Base-by-base conservation (phyloP, 495 filamentous ascomycete genomes). In the Tuber magnatum region DNA sequence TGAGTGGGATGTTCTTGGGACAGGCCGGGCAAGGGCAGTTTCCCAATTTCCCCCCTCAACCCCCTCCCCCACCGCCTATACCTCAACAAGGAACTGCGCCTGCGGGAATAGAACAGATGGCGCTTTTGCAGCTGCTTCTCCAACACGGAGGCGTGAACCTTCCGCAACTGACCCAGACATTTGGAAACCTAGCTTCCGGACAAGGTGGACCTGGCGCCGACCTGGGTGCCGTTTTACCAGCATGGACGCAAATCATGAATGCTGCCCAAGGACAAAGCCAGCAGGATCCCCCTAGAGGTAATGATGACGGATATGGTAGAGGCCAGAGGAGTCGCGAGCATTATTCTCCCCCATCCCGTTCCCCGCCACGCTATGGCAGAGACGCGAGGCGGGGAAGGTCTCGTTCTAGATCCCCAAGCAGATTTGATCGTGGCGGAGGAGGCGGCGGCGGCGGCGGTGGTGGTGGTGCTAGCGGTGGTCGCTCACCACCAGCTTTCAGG, bases 331-430 rank as follows among this genome's bases (percentile, higher is more conserved):
- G 76, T 70, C 76, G 77, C 39, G 77, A 79, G 46, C 77, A 79
- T 73, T 83, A 83, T 72, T 83, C 81, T 28, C 81, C 81, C 16
- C 81, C 78, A 38, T 80, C 81, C 70, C 86, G 87, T 70, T 90
- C 89, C 28, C 88, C 88, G 39, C 85, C 87, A 44, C 84, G 85
- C 71, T 87, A 88, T 65, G n/a, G 56, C 28, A 76, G 80, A 70
- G 79, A 75, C 72, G 72, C 75, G 61, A 79, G 81, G 65, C 76
- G 81, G 73, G 90, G 89, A 81, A 90, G 91, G 68, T 88, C 90
- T 72, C 90, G 92, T 35, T 95, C 93, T 48, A 88, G 92, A 68
- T 95, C 93, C 42, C 91, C 92, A 48, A 71, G 69, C 71, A 78
- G 80, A 56, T 82, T 82, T 75, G 80, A 81, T 28, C 80, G 80